These are phyloP conservation scores for Hygrophorus russula DNA, from an alignment of 768 basidiomycete genomes.

Conservation along the genomic window DNA sequence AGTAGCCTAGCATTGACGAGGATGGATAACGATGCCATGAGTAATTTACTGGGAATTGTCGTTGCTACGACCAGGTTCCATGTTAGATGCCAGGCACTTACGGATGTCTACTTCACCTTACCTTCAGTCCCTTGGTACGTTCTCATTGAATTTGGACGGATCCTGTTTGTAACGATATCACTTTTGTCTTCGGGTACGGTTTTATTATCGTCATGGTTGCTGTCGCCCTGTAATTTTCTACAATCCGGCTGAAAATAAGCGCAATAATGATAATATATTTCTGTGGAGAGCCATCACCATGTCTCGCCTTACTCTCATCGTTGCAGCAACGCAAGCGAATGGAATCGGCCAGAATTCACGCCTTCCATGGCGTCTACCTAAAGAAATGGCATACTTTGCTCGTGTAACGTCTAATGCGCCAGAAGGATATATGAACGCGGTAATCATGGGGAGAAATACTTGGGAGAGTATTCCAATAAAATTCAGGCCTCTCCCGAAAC, in stretches of 20 bases:
- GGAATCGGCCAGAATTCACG: slow-evolving; percentile 73
- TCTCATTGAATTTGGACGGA: neutral
- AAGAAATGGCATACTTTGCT: slow-evolving; percentile 92
- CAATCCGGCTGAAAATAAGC: too few relatives aligned
- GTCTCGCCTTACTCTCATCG: slow-evolving; percentile 78
- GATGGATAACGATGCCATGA: too few relatives aligned
- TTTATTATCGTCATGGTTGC: neutral
- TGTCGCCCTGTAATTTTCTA: neutral
- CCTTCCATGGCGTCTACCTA: slow-evolving; percentile 83
- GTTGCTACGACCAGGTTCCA: too few relatives aligned
- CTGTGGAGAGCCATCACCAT: slow-evolving; percentile 17
- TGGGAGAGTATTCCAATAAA: slow-evolving; percentile 93
- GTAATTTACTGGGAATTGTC: too few relatives aligned
- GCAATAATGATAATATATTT: too few relatives aligned
- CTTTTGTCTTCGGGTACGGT: neutral
- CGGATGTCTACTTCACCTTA: too few relatives aligned
- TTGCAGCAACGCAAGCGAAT: slow-evolving; percentile 79
- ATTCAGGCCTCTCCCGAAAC: slow-evolving; percentile 67
- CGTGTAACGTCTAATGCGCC: slow-evolving; percentile 57
- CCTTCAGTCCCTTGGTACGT: too few relatives aligned
- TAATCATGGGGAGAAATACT: slow-evolving; percentile 93
- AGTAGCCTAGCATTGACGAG: slow-evolving; percentile 7
- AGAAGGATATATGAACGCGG: slow-evolving; percentile 48
- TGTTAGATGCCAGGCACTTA: too few relatives aligned
- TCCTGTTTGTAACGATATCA: slow-evolving; percentile 1